These are phyloP conservation scores for Thelephora aurantiotincta DNA, from an alignment of 768 basidiomycete genomes.

Conservation along the genomic window DNA sequence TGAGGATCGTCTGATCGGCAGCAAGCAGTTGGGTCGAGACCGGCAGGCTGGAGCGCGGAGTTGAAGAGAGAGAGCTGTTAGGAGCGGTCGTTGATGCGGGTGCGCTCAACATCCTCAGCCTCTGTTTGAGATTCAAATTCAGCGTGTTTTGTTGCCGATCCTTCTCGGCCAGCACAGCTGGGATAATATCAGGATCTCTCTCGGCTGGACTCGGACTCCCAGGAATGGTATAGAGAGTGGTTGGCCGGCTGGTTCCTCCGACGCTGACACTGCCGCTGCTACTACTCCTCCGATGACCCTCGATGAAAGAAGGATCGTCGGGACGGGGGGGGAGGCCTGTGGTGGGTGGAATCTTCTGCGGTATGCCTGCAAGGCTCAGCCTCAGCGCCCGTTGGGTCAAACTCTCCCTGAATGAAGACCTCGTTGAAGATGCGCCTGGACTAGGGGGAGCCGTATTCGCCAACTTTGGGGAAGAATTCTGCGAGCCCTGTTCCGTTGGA, in stretches of 20 bases:
- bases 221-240: conserved; percentile 27
- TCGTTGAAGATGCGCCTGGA: conserved; percentile 32
- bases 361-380: background rate
- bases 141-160: conserved; percentile 7
- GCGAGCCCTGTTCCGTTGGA: conserved; percentile 24
- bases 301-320: conserved; percentile 27
- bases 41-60: conserved; percentile 9
- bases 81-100: conserved; percentile 26
- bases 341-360: conserved; percentile 53
- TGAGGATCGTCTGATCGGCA: conserved; percentile 3
- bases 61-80: conserved; percentile 13
- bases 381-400: background rate
- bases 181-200: conserved; percentile 10
- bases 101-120: conserved; percentile 54
- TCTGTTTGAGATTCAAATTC: conserved; percentile 29
- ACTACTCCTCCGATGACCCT: conserved; percentile 12
- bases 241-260: background rate
- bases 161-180: background rate
- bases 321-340: conserved; percentile 51
- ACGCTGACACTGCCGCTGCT: conserved; percentile 8
- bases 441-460: background rate
- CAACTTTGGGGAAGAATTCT: conserved; percentile 15
- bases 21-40: conserved; percentile 11
- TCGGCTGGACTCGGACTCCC: conserved; percentile 27
- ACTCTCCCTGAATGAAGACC: conserved; percentile 36